Evolutionary conservation across 208 protist species (phyloP).

Genomic region (Acanthamoeba castellanii): DNA sequence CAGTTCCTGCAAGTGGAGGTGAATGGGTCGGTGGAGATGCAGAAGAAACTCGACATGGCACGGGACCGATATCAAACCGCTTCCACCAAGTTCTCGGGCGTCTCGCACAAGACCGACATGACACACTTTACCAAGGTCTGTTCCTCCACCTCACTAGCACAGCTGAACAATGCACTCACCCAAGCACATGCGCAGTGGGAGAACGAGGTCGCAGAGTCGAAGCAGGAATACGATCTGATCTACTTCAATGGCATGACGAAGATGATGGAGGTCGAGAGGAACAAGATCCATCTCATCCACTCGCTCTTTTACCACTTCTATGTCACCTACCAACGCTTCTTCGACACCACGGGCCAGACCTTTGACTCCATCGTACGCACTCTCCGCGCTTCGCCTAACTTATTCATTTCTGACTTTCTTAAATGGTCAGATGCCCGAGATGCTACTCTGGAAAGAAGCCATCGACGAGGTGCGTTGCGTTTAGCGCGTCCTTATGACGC

Average conservation of each 20-base stretch:
- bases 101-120: conserved; percentile 55
- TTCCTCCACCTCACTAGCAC: too few species aligned
- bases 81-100: conserved; percentile 53
- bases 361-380: conserved; percentile 7
- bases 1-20: conserved; percentile 64
- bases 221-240: conserved; percentile 60
- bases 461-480: not conserved
- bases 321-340: conserved; percentile 11
- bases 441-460: conserved; percentile 46
- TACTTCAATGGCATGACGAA: conserved; percentile 66
- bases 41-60: conserved; percentile 59
- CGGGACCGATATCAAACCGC: conserved; percentile 49
- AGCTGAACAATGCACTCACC: not conserved
- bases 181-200: conserved; percentile 2
- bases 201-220: conserved; percentile 65
- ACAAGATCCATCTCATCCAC: conserved; percentile 60
- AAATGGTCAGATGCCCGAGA: not conserved
- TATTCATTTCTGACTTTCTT: not conserved
- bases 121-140: conserved; percentile 58
- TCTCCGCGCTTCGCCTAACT: not conserved
- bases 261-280: conserved; percentile 62
- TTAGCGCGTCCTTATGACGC: too few species aligned
- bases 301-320: conserved; percentile 17
- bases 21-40: conserved; percentile 60
- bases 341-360: not conserved